Conservation (phyloP, 352 stramenopile species). For the Globisporangium okanoganense region DNA sequence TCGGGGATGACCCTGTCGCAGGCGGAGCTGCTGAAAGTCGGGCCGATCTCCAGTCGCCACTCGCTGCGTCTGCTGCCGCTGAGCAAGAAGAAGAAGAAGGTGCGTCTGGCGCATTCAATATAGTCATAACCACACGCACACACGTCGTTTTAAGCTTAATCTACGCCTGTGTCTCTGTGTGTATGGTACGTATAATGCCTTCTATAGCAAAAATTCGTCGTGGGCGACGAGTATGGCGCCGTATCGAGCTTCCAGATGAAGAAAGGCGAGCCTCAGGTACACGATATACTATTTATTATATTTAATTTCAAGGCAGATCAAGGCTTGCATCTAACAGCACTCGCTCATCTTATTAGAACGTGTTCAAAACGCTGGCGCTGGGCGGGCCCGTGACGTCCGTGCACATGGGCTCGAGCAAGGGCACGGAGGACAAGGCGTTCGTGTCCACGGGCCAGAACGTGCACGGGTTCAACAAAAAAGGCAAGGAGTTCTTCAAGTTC, state of each 20-base stretch:
- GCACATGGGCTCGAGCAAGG: slow-evolving; percentile 67
- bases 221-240: slow-evolving; percentile 79
- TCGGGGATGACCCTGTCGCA: slow-evolving; percentile 53
- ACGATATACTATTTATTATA: no score
- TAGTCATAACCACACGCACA: not conserved
- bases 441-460: slow-evolving; percentile 68
- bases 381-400: slow-evolving; percentile 58
- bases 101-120: slow-evolving; percentile 8
- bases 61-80: slow-evolving; percentile 74
- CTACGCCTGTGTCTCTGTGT: not conserved
- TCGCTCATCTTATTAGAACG: no score
- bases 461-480: slow-evolving; percentile 79
- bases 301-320: no score
- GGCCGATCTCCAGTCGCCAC: slow-evolving; percentile 67
- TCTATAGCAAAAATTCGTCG: slow-evolving; percentile 81
- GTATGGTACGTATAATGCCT: not conserved
- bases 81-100: slow-evolving; percentile 87
- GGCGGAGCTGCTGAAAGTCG: slow-evolving; percentile 78
- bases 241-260: slow-evolving; percentile 86
- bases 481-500: slow-evolving; percentile 86
- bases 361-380: slow-evolving; percentile 67
- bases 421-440: slow-evolving; percentile 68
- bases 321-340: no score
- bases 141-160: no score
- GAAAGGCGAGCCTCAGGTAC: slow-evolving; percentile 72